Percentiles rank a stretch among this genome's conserved stretches.
Evolutionary conservation across 2,329 filamentous ascomycete genomes (phyloP).

Genomic region (Claviceps fusiformis): DNA sequence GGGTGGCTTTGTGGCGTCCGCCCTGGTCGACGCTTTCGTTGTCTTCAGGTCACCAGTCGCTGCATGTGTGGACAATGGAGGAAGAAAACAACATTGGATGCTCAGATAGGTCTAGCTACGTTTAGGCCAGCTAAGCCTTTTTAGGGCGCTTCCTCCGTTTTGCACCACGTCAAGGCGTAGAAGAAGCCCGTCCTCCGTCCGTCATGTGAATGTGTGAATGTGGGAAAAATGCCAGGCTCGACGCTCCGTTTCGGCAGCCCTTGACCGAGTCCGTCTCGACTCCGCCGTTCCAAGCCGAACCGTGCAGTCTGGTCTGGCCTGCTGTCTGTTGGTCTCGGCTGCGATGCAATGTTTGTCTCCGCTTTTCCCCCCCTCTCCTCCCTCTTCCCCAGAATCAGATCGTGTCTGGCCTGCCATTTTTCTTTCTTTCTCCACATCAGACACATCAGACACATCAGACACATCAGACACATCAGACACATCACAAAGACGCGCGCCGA

Average conservation of each 20-base stretch:
- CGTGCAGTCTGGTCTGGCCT: not conserved
- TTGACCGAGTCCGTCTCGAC: not conserved
- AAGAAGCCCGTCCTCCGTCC: too few species aligned
- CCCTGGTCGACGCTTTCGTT: not conserved
- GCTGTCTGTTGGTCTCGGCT: not conserved
- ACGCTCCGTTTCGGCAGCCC: constrained; percentile 2
- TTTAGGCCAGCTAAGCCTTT: not conserved
- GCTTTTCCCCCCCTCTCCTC: not conserved
- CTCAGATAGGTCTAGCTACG: not conserved
- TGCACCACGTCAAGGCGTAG: too few species aligned
- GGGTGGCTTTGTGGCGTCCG: not conserved
- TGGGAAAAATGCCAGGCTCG: too few species aligned
- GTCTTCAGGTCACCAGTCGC: not conserved
- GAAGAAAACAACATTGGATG: not conserved
- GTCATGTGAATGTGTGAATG: not conserved
- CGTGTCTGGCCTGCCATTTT: not conserved
- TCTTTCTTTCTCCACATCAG: not conserved
- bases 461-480: too few species aligned
- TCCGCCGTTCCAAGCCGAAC: not conserved
- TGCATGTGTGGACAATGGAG: not conserved
- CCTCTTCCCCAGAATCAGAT: not conserved
- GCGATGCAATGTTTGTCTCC: not conserved
- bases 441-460: too few species aligned
- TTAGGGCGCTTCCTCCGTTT: not conserved
- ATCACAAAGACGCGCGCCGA: too few species aligned